Evolutionary conservation across 306 rosid species (phyloP).

Genomic region (Cicer judaicum): DNA sequence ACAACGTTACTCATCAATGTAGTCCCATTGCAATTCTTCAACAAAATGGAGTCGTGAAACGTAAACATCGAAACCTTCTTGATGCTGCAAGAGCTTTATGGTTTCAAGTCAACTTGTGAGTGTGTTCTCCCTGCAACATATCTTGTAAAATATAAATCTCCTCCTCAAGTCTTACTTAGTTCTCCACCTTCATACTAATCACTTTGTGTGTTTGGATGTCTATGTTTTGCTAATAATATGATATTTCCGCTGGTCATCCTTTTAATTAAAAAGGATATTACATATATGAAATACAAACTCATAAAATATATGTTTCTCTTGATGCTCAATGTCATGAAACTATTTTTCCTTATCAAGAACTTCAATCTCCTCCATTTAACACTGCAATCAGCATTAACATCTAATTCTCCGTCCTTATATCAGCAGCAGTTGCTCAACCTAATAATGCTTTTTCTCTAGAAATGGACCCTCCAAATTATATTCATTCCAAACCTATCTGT

Average conservation of each 20-base stretch:
- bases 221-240: not conserved
- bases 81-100: not conserved
- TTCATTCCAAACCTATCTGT: not conserved
- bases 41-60: not conserved
- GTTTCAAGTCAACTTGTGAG: not conserved
- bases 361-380: not conserved
- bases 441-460: not conserved
- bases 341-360: not conserved
- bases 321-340: not conserved
- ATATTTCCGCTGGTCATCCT: not conserved
- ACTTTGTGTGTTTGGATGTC: not conserved
- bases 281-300: not conserved
- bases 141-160: not conserved
- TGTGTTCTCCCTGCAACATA: too few relatives aligned
- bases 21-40: not conserved
- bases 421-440: not conserved
- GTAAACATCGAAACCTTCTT: not conserved
- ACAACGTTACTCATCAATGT: not conserved
- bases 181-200: not conserved
- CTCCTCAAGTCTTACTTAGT: not conserved
- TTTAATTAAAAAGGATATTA: too few relatives aligned
- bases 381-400: not conserved
- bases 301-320: not conserved
- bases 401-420: not conserved
- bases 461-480: not conserved